Percentiles rank a stretch among this genome's conserved stretches.
These are phyloP conservation scores for Fusarium graminum DNA, from an alignment of 2,329 filamentous ascomycete genomes.

Conservation along the genomic window DNA sequence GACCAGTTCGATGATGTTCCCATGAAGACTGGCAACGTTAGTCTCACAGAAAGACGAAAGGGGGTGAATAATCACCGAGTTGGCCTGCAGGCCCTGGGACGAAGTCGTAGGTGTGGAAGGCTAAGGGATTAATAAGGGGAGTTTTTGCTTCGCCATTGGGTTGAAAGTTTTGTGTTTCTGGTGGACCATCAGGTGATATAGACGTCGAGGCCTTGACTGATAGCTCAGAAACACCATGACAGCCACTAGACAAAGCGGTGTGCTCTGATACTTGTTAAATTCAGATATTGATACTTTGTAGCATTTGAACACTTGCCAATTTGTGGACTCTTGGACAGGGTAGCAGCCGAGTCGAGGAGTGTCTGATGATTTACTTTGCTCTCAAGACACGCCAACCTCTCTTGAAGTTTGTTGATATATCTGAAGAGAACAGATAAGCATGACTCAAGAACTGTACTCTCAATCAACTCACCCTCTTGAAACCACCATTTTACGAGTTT, in stretches of 20 bases:
- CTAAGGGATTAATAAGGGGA: slow-evolving; percentile 37
- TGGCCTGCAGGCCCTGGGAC: slow-evolving; percentile 29
- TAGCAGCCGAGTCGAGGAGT: neutral
- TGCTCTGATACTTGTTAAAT: slow-evolving; percentile 4
- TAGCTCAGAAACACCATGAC: neutral
- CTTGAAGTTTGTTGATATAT: slow-evolving; percentile 33
- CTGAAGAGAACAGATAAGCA: slow-evolving; percentile 9
- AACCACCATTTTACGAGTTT: slow-evolving; percentile 37
- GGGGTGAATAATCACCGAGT: slow-evolving; percentile 9
- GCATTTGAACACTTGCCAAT: neutral
- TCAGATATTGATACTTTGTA: neutral
- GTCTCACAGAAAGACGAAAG: neutral
- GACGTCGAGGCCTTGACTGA: slow-evolving; percentile 9
- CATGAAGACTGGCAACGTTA: slow-evolving; percentile 35
- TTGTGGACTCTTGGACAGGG: slow-evolving; percentile 3
- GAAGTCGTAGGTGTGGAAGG: slow-evolving; percentile 42
- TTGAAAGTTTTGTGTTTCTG: neutral
- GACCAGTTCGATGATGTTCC: slow-evolving; percentile 42
- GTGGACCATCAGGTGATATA: slow-evolving; percentile 3
- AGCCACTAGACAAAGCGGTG: neutral
- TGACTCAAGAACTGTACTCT: no score
- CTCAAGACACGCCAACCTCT: slow-evolving; percentile 29
- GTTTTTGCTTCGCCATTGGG: slow-evolving; percentile 19
- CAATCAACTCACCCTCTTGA: slow-evolving; percentile 23
- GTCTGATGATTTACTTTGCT: slow-evolving; percentile 1